phyloP scores from a whole-genome alignment of 805 yeast genomes.

The Myxozyma neotropica region DNA sequence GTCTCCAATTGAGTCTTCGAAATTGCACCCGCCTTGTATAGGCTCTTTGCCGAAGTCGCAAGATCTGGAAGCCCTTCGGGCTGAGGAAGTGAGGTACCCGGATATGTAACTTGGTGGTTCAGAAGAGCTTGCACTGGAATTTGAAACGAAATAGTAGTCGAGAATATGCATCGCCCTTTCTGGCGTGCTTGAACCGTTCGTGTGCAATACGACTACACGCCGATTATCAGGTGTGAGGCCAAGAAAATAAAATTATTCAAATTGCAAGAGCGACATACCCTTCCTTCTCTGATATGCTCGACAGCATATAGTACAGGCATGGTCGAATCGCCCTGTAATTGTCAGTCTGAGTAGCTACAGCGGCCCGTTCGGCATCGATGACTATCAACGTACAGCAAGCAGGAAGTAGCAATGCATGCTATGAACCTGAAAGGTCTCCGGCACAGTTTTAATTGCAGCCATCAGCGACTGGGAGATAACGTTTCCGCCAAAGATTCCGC shows the following conservation, averaged over 20 bases:
- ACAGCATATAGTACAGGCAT: conserved; percentile 59
- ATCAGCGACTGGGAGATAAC: conserved; percentile 36
- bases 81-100: conserved; percentile 27
- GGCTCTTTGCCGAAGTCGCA: background rate
- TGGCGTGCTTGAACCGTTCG: conserved; percentile 61
- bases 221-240: background rate
- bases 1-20: background rate
- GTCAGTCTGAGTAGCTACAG: background rate
- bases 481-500: conserved; percentile 37
- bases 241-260: too few species aligned
- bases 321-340: conserved; percentile 31
- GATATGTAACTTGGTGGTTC: conserved; percentile 17
- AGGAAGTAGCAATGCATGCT: conserved; percentile 37
- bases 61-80: conserved; percentile 17
- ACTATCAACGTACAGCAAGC: conserved; percentile 27
- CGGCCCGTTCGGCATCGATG: background rate
- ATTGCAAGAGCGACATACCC: conserved; percentile 30
- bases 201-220: conserved; percentile 49
- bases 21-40: conserved; percentile 3
- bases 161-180: conserved; percentile 52
- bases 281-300: conserved; percentile 54
- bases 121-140: conserved; percentile 19
- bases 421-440: conserved; percentile 27
- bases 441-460: conserved; percentile 36
- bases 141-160: conserved; percentile 55